Evolutionary conservation across 208 protist species (phyloP), one percentile per base, ranked within the genome.

Genomic region (Acanthamoeba lenticulata): DNA sequence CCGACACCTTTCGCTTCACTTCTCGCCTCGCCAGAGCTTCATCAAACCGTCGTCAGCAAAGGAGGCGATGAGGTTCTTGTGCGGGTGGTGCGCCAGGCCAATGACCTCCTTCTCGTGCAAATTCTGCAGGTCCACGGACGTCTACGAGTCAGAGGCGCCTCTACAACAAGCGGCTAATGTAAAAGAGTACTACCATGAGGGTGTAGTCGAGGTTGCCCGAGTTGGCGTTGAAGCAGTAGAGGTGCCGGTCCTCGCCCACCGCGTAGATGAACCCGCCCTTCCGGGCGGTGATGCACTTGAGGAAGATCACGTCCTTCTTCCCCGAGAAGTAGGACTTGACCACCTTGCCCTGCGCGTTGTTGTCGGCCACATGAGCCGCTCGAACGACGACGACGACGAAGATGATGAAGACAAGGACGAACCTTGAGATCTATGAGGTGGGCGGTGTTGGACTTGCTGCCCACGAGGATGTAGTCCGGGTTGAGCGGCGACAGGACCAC

Each of bases 61-160:
- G 36, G 94, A 96, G 52, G 94, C 95, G 47, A 97, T 38, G 62
- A 96, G 49, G 94, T 97, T 97, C 36, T 92, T 67, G 91, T 95
- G 93, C 27, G 95, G 95, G 90, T 97, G 96, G 79, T 95, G 93
- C 13, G 52, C 79, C 32, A 96, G 29, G n/a, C 96, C 96, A 90
- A 96, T 95, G 19, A 94, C 81, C 29, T 96, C 95, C 79, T 95
- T 92, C 21, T 96, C 93, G 81, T 96, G 92, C 11, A 62, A 47
- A 15, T 92, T 42, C 79, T 85, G 90, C 47, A 81, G 86, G 44
- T 83, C 7, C 44, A 38, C n/a, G 17, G 42, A 7, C 17, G 29
- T 45, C 21, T 60, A 4, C n/a, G 45, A 57, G 11, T 60, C 32
- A 60, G 11, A 90, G 4, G 45, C 5, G 3, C 9, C 6, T 7